Base-by-base conservation (phyloP, 2,329 filamentous ascomycete species). In the Fusarium concolor region DNA sequence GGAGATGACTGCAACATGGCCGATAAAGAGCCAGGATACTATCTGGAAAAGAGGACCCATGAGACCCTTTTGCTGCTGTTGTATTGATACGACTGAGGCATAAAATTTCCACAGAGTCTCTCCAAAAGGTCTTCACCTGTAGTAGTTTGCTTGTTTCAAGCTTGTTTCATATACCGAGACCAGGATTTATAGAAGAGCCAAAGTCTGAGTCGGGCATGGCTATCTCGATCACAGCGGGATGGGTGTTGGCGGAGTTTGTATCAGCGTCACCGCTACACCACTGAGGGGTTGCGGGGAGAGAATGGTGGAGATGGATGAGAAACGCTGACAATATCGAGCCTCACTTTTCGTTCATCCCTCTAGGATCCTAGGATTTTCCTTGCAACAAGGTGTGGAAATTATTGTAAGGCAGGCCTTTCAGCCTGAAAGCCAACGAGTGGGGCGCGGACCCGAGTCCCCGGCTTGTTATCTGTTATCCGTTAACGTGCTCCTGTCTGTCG, bases 321-420 rank as follows among this genome's bases (percentile, higher is more conserved):
- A 43, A 47, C 38, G 43, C 41, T 35, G 31, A 29, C 38, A 53
- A 45, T 53, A 58, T 57, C 46, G 60, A 65, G 67, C 64, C 58
- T 70, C 61, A 63, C 45, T 66, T 44, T 29, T 63, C 22, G 41
- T 60, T 46, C 53, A 58, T 64, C 56, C 59, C 18, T 49, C 49
- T 54, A 59, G 66, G 56, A 52, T 58, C 51, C 62, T 49, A 56
- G 67, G 71, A 61, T 67, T 53, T 60, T 51, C 70, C 68, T 67
- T 68, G 68, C 56, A 68, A 50, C 35, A 61, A 42, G 52, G 49
- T 42, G 62, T 59, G 66, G 53, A 52, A 59, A 63, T 51, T 45
- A 44, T 46, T 28, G 29, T 41, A 49, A 60, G 47, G 49, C 39
- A 65, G 47, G 46, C 50, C 39, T 64, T 67, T 67, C 62, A 68